Conservation (phyloP, 2,329 filamentous ascomycete species). For the Fusarium xylarioides region DNA sequence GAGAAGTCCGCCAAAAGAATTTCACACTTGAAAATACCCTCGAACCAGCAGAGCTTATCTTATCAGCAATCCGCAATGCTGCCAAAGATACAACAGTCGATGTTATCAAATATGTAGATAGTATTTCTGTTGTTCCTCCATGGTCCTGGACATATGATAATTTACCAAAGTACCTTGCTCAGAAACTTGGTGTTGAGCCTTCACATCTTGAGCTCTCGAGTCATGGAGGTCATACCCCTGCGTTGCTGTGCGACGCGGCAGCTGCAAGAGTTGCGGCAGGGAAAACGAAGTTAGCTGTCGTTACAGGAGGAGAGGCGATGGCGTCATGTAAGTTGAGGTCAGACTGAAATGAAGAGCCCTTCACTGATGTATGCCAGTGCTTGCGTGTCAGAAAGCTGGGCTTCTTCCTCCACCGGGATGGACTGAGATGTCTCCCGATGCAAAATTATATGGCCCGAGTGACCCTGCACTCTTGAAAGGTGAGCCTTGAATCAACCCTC, state of each 20-base stretch:
- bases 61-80: slow-evolving; percentile 62
- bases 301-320: slow-evolving; percentile 72
- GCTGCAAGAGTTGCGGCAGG: slow-evolving; percentile 64
- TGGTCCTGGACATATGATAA: slow-evolving; percentile 75
- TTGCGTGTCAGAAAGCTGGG: slow-evolving; percentile 46
- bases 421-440: slow-evolving; percentile 58
- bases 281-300: slow-evolving; percentile 63
- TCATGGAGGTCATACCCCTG: slow-evolving; percentile 72
- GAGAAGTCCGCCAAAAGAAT: slow-evolving; percentile 68
- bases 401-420: slow-evolving; percentile 65
- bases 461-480: slow-evolving; percentile 54
- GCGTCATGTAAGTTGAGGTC: slow-evolving; percentile 57
- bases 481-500: fast-evolving
- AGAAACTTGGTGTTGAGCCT: slow-evolving; percentile 58
- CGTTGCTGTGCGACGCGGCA: slow-evolving; percentile 69
- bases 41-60: slow-evolving; percentile 68
- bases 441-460: slow-evolving; percentile 56
- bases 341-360: fast-evolving
- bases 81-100: slow-evolving; percentile 55
- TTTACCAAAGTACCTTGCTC: slow-evolving; percentile 62
- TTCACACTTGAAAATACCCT: slow-evolving; percentile 56
- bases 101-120: slow-evolving; percentile 54
- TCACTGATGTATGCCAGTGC: slow-evolving; percentile 35
- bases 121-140: slow-evolving; percentile 66
- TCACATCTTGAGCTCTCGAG: slow-evolving; percentile 60